These are phyloP conservation scores for Xylariaceae sp. DNA, from an alignment of 2,329 filamentous ascomycete genomes.

Conservation along the genomic window DNA sequence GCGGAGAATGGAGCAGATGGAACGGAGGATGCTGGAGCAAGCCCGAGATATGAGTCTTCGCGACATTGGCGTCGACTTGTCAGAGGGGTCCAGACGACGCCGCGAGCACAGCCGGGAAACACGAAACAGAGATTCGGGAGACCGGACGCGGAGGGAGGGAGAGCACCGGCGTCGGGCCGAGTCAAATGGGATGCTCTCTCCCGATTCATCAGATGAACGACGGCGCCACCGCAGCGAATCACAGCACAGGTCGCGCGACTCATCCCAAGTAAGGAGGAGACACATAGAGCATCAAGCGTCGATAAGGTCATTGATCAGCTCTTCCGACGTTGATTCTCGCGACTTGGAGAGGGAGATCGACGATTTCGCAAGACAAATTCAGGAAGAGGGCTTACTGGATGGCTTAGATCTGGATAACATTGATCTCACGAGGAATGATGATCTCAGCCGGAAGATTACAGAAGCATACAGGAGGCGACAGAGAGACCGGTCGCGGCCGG, in stretches of 20 bases:
- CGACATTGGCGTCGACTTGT: constrained; percentile 52
- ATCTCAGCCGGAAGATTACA: constrained; percentile 84
- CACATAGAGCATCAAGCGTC: constrained; percentile 88
- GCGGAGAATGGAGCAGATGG: constrained; percentile 57
- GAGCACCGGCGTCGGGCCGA: constrained; percentile 26
- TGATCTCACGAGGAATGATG: constrained; percentile 78
- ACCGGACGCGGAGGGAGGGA: constrained; percentile 25
- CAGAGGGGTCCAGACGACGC: constrained; percentile 19
- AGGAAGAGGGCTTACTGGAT: constrained; percentile 81
- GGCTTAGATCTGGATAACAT: constrained; percentile 87
- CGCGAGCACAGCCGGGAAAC: constrained; percentile 25
- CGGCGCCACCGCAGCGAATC: constrained; percentile 41
- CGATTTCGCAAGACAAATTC: constrained; percentile 83
- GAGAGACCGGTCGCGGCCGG: constrained; percentile 52
- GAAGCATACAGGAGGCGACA: constrained; percentile 81
- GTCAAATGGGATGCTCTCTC: constrained; percentile 33
- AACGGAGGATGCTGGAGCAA: constrained; percentile 65
- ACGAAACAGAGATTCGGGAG: constrained; percentile 19
- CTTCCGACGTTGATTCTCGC: constrained; percentile 69
- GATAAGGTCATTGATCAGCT: constrained; percentile 76
- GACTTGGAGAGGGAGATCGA: constrained; percentile 86
- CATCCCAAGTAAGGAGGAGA: constrained; percentile 38
- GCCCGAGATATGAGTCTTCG: constrained; percentile 70
- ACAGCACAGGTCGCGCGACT: constrained; percentile 35
- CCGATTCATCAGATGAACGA: constrained; percentile 31